A percentile compares a stretch with the other conserved stretches of the same genome.
Conservation (phyloP, 2,329 filamentous ascomycete species). For the Stagonosporopsis chrysanthemi region DNA sequence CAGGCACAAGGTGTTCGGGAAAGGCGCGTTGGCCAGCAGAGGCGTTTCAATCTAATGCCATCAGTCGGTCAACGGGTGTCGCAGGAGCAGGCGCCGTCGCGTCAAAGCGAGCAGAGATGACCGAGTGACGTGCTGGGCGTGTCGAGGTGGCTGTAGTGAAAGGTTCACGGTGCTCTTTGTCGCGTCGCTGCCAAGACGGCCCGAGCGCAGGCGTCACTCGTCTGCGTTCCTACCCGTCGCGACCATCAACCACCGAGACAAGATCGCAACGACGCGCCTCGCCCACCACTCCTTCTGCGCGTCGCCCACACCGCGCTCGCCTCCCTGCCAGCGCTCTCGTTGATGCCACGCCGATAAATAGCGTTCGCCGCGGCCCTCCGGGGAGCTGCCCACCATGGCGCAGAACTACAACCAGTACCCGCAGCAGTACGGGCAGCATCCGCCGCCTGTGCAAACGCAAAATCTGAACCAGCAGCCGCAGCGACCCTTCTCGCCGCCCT, state of each 20-base stretch:
- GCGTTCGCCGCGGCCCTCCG: slow-evolving; percentile 31
- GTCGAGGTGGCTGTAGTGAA: background rate
- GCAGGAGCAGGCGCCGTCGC: background rate
- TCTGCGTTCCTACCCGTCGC: slow-evolving; percentile 22
- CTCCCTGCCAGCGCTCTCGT: slow-evolving; percentile 6
- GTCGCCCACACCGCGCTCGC: slow-evolving; percentile 15
- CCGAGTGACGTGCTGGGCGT: slow-evolving; percentile 1
- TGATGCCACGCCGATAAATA: slow-evolving; percentile 20
- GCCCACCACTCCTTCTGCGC: slow-evolving; percentile 15
- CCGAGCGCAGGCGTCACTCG: slow-evolving; percentile 33
- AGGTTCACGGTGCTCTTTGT: slow-evolving; percentile 32
- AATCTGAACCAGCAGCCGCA: slow-evolving; percentile 54
- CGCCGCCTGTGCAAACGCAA: slow-evolving; percentile 47
- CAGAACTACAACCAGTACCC: slow-evolving; percentile 37
- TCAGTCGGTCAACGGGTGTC: slow-evolving; percentile 15
- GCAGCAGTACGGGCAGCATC: slow-evolving; percentile 37
- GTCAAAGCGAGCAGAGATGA: slow-evolving; percentile 1
- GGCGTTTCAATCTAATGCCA: slow-evolving; percentile 11
- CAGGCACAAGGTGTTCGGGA: background rate
- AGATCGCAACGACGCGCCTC: slow-evolving; percentile 26
- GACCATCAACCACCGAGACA: slow-evolving; percentile 24
- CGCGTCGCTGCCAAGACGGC: slow-evolving; percentile 36
- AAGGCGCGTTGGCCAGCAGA: slow-evolving; percentile 8
- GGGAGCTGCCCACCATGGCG: slow-evolving; percentile 44
- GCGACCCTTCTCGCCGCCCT: slow-evolving; percentile 46